These are phyloP conservation scores for Cyanodermella asteris DNA, from an alignment of 2,329 filamentous ascomycete species.

Conservation along the genomic window DNA sequence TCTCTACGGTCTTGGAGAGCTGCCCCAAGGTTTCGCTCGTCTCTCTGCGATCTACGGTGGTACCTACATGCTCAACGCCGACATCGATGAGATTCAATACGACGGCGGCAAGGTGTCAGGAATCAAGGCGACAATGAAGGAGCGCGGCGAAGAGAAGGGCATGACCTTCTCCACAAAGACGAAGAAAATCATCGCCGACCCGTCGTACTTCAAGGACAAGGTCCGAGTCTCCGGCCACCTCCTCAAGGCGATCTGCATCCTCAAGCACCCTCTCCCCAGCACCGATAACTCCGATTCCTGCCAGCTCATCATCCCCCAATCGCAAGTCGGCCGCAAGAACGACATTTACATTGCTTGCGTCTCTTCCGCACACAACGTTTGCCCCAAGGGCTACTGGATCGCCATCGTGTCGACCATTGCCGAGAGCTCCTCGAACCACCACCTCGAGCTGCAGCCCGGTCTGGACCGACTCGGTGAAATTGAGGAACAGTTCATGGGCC, in stretches of 20 bases:
- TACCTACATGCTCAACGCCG: slow-evolving; percentile 98
- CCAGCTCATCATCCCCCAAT: slow-evolving; percentile 95
- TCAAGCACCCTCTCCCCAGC: slow-evolving; percentile 82
- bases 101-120: slow-evolving; percentile 70
- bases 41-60: slow-evolving; percentile 96
- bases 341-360: slow-evolving; percentile 96
- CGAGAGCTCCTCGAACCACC: slow-evolving; percentile 77
- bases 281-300: slow-evolving; percentile 75
- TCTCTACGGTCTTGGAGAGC: slow-evolving; percentile 86
- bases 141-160: slow-evolving; percentile 49
- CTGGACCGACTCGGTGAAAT: slow-evolving; percentile 81
- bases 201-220: slow-evolving; percentile 87
- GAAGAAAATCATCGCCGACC: slow-evolving; percentile 88
- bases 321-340: slow-evolving; percentile 88
- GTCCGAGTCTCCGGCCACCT: slow-evolving; percentile 73
- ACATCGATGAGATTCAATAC: slow-evolving; percentile 72
- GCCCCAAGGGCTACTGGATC: slow-evolving; percentile 96
- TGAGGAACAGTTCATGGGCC: slow-evolving; percentile 91
- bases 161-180: slow-evolving; percentile 95
- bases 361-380: slow-evolving; percentile 90
- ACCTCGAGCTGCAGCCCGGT: slow-evolving; percentile 80
- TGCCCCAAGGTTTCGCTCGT: slow-evolving; percentile 92
- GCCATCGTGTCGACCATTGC: slow-evolving; percentile 96
- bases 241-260: slow-evolving; percentile 87
- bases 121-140: slow-evolving; percentile 94